Evolutionary conservation across 768 basidiomycete genomes (phyloP), one percentile per base, ranked within the genome.

Genomic region (Tricholoma saponaceum): DNA sequence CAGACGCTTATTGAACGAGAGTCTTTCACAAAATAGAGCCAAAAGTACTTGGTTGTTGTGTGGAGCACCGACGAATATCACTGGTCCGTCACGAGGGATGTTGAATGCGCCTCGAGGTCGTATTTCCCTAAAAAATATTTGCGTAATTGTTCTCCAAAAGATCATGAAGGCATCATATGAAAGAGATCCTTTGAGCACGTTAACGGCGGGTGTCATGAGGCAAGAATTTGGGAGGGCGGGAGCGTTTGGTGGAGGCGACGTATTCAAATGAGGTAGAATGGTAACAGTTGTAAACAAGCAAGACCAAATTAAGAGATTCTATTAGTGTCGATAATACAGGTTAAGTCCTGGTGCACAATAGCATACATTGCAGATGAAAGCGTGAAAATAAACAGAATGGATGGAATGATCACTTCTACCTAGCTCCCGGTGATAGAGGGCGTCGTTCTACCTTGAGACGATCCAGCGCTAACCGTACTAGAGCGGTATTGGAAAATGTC

Each of bases 81-180:
- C 84, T 2, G 96, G 91, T 0, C 94, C 96, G 57, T 91, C 83
- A 57, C 80, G 81, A 23, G 96, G 96, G 58, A 98, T 92, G 69
- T 97, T 92, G 81, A 90, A 98, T 32, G 95, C 90, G 52, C 96
- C 92, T 71, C 96, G 80, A 3, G 95, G 92, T 58, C 96, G 82
- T 65, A 98, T 87, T 75, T 98, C 96, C 63, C 96, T 80, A 77
- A 98, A 98, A 81, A 98, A 98, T 64, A 98, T 86, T 73, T 90
- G 90, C 62, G 90, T 92, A 57, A 96, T 81, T 2, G 81, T 76
- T 57, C 89, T 76, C 92, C 91, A 96, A 73, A 96, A 92, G 49
- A 90, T 69, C 71, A 96, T 84, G 39, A 85, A 85, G 25, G 83
- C 77, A 67, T 94, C 89, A 68, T 94, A 95, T 55, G 72, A 63